phyloP scores from a whole-genome alignment of 2,329 filamentous ascomycete species.

The Celoporthe dispersa region DNA sequence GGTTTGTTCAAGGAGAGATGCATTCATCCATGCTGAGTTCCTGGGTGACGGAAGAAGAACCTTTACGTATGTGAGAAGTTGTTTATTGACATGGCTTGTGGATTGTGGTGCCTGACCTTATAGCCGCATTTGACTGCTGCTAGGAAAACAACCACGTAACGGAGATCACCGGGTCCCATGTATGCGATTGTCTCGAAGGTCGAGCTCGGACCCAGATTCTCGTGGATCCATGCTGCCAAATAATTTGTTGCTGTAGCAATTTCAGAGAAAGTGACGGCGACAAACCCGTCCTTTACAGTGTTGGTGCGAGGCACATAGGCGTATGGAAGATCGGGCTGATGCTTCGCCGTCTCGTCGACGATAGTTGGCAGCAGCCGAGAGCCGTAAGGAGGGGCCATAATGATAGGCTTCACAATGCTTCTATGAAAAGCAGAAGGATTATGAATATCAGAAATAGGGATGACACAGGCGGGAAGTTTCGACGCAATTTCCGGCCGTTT shows the following conservation, averaged over 20 bases:
- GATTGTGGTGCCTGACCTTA: not conserved
- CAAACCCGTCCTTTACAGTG: constrained; percentile 20
- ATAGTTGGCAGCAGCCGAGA: constrained; percentile 18
- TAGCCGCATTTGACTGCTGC: constrained; percentile 27
- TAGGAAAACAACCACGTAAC: constrained; percentile 20
- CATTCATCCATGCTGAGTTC: constrained; percentile 25
- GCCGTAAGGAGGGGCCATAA: constrained; percentile 14
- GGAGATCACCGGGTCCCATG: constrained; percentile 19
- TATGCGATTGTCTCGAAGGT: constrained; percentile 23
- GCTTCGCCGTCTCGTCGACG: constrained; percentile 21
- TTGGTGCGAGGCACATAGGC: constrained; percentile 17
- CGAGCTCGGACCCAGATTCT: constrained; percentile 14
- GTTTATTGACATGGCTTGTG: not conserved
- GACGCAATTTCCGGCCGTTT: no score
- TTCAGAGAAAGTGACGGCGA: constrained; percentile 16
- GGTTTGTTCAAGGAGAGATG: constrained; percentile 24
- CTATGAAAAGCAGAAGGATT: not conserved
- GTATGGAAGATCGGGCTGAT: constrained; percentile 17
- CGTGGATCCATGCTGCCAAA: constrained; percentile 17
- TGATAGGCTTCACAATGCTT: not conserved
- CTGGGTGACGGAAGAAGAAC: constrained; percentile 21
- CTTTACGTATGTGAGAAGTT: not conserved
- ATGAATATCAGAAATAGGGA: not conserved
- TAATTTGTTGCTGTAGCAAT: constrained; percentile 12
- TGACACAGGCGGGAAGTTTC: no score